Evolutionary conservation across 2,329 filamentous ascomycete genomes (phyloP).

Genomic region (Peltaster fructicola): DNA sequence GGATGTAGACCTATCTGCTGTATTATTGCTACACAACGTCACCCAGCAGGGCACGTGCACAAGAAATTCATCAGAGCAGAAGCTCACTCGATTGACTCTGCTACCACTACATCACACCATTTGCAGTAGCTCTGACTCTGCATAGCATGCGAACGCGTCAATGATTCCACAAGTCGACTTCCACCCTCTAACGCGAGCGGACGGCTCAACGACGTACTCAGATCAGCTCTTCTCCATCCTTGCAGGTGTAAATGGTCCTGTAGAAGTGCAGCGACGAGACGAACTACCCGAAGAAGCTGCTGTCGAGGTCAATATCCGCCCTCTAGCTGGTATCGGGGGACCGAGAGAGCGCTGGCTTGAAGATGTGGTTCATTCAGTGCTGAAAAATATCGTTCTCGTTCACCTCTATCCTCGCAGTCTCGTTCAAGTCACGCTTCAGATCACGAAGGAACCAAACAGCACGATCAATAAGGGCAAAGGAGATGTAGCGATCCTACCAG

Average conservation of each 20-base stretch:
- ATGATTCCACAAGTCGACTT: slow-evolving; percentile 15
- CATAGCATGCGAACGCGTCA: no score
- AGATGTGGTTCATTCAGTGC: slow-evolving; percentile 50
- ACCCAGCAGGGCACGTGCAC: no score
- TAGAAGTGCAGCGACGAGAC: slow-evolving; percentile 77
- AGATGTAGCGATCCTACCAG: slow-evolving; percentile 65
- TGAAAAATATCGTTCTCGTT: slow-evolving; percentile 57
- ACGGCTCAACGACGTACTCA: slow-evolving; percentile 65
- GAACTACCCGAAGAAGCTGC: slow-evolving; percentile 82
- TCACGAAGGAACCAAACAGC: slow-evolving; percentile 27
- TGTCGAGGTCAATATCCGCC: slow-evolving; percentile 78
- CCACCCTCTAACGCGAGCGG: slow-evolving; percentile 44
- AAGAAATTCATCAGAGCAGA: no score
- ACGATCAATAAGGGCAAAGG: slow-evolving; percentile 37
- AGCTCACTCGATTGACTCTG: no score
- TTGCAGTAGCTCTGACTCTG: no score
- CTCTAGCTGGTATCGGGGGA: slow-evolving; percentile 60
- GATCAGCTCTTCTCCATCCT: slow-evolving; percentile 64
- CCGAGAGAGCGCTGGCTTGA: slow-evolving; percentile 55
- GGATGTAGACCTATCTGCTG: no score
- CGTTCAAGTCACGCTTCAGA: slow-evolving; percentile 68
- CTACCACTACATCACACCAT: no score
- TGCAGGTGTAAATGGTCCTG: slow-evolving; percentile 76
- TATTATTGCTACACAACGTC: no score
- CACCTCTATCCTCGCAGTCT: slow-evolving; percentile 59